Base-by-base conservation (phyloP, 1,139 yeast species). In the Candida glucosophila region DNA sequence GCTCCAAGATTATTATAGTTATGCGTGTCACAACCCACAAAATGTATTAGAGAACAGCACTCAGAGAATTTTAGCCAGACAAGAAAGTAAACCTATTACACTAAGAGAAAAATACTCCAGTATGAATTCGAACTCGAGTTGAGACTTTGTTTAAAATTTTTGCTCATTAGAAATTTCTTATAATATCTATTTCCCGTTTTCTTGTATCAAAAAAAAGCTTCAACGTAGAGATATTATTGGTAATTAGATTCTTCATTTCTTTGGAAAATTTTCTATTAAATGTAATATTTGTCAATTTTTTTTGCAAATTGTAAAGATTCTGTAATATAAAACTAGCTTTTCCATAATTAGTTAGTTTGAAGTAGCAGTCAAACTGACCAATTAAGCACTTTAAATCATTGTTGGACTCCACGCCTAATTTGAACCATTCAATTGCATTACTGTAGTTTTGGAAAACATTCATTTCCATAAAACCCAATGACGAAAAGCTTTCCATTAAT, bases 401-500 rank as follows among this genome's bases (percentile, higher is more conserved):
- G 27, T 41, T 47, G 3, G 81, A 57, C 34, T 81, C 90, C 19
- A 72, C 63, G 0, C 95, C 97, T 23, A 86, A 53, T 39, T 70
- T 71, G 53, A 86, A 85, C 96, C 96, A 88, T 43, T 83, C 85
- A 20, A 64, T 55, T 1, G 93, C 83, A 37, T 73, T 73, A 4
- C 34, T 30, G 12, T 47, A 42, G 38, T 75, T 59, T n/a, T 60
- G 54, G 44, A 77, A 80, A 30, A 77, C 70, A 37, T 75, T 75
- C 56, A 85, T 52, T 38, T 85, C 90, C 35, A 85, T 50, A 45
- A 78, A 80, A 1, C 96, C 97, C 25, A 86, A 54, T 14, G 77
- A 71, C 11, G 77, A 70, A 43, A 85, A 81, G 5, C 88, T 67
- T 38, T 86, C 94, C 36, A 63, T 67, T 25, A 85, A 71, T 0